Evolutionary conservation across 2,329 filamentous ascomycete species (phyloP).

Genomic region (Venturia oleaginea): DNA sequence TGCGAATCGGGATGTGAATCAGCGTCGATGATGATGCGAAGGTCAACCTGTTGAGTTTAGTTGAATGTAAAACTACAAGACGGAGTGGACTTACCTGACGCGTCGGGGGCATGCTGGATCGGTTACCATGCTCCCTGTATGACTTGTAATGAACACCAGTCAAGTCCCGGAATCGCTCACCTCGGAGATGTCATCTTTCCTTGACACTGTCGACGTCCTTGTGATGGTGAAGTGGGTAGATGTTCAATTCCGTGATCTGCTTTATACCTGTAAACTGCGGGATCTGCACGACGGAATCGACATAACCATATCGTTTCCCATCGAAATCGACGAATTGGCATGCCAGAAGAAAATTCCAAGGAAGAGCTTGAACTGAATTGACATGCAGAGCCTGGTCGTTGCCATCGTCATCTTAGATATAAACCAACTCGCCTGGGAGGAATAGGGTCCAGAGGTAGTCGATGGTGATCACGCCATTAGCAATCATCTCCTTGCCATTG

Average conservation of each 20-base stretch:
- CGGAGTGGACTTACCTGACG: background rate
- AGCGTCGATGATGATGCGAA: slow-evolving; percentile 12
- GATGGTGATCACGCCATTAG: slow-evolving; percentile 17
- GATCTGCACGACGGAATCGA: background rate
- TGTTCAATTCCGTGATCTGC: background rate
- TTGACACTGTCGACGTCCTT: background rate
- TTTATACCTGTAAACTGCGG: background rate
- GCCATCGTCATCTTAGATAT: slow-evolving; percentile 58
- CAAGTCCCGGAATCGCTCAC: background rate
- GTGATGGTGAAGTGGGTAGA: slow-evolving; percentile 1
- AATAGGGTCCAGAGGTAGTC: slow-evolving; percentile 28
- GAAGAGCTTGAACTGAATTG: slow-evolving; percentile 57
- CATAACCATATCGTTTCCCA: background rate
- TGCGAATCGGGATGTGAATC: background rate
- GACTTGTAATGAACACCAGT: slow-evolving; percentile 20
- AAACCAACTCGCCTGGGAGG: slow-evolving; percentile 75
- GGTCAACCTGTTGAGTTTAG: slow-evolving; percentile 14
- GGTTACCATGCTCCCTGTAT: slow-evolving; percentile 15
- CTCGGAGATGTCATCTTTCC: background rate
- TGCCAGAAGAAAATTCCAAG: slow-evolving; percentile 37
- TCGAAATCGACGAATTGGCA: background rate
- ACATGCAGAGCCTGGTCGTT: slow-evolving; percentile 69
- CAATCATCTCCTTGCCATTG: slow-evolving; percentile 22
- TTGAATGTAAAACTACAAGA: slow-evolving; percentile 12
- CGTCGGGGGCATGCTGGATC: slow-evolving; percentile 8